These are phyloP conservation scores for Capronia epimyces DNA, from an alignment of 2,329 filamentous ascomycete species.

Conservation along the genomic window DNA sequence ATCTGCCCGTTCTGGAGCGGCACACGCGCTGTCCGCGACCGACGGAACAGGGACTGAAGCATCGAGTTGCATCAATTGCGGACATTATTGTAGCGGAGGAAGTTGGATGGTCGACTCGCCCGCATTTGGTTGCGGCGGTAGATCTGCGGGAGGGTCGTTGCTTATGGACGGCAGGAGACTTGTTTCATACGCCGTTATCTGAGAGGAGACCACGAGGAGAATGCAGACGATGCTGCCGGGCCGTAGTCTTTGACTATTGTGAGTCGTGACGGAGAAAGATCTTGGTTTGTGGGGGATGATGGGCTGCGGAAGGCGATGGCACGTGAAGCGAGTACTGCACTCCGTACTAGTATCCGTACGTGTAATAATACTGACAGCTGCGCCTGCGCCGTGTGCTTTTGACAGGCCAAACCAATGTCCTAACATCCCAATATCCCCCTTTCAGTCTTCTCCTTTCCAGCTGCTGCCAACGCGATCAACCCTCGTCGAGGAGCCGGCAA, in stretches of 20 bases:
- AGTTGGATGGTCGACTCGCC: neutral
- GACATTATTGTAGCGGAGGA: conserved; percentile 14
- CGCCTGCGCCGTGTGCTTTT: neutral
- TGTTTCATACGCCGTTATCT: neutral
- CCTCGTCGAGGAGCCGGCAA: conserved; percentile 14
- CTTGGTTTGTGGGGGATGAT: too few relatives aligned
- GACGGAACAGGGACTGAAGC: conserved; percentile 28
- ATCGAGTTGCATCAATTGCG: conserved; percentile 17
- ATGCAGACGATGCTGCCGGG: neutral
- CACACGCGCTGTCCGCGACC: conserved; percentile 25
- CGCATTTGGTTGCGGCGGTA: neutral
- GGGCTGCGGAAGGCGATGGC: too few relatives aligned
- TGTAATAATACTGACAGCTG: too few relatives aligned
- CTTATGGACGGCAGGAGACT: neutral
- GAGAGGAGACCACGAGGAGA: neutral
- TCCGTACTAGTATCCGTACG: too few relatives aligned
- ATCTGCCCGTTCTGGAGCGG: conserved; percentile 23
- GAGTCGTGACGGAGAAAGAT: too few relatives aligned
- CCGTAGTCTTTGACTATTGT: neutral
- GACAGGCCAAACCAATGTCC: neutral
- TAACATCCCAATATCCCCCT: neutral
- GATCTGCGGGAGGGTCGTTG: too few relatives aligned
- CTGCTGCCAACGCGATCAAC: conserved; percentile 9
- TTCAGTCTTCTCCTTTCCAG: neutral
- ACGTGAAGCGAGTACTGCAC: too few relatives aligned